Percentiles rank a stretch among this genome's conserved stretches.
phyloP scores from a whole-genome alignment of 805 yeast species.

The Tetrapisispora fleetii region DNA sequence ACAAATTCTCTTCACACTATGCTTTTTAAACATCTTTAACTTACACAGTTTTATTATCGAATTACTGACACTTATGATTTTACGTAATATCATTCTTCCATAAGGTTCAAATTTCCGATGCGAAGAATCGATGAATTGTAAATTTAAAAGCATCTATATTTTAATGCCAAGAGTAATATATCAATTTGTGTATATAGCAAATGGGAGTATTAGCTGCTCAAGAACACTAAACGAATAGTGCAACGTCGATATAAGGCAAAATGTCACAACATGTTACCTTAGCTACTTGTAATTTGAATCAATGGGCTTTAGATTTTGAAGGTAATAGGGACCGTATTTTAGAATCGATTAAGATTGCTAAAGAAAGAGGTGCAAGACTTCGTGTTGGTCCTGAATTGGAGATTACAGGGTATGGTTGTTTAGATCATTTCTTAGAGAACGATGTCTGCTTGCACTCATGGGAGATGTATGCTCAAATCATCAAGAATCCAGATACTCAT shows the following conservation, averaged over 20 bases:
- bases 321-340: constrained; percentile 91
- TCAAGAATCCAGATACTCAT: constrained; percentile 54
- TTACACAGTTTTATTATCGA: too few relatives aligned
- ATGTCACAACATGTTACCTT: constrained; percentile 87
- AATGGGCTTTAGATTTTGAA: constrained; percentile 98
- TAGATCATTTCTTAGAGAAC: constrained; percentile 87
- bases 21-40: too few relatives aligned
- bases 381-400: constrained; percentile 97
- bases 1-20: too few relatives aligned
- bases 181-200: too few relatives aligned
- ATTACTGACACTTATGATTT: too few relatives aligned
- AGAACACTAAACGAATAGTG: too few relatives aligned
- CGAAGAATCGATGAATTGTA: too few relatives aligned
- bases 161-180: too few relatives aligned
- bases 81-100: too few relatives aligned
- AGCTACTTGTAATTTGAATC: constrained; percentile 91
- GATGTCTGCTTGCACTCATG: constrained; percentile 85
- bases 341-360: constrained; percentile 71
- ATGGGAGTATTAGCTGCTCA: too few relatives aligned
- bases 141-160: too few relatives aligned
- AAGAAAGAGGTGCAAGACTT: constrained; percentile 59
- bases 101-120: too few relatives aligned
- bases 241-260: not conserved
- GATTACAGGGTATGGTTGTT: constrained; percentile 86
- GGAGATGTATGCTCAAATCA: constrained; percentile 83